phyloP scores from a whole-genome alignment of 306 rosid genomes.

The Leucaena leucocephala region DNA sequence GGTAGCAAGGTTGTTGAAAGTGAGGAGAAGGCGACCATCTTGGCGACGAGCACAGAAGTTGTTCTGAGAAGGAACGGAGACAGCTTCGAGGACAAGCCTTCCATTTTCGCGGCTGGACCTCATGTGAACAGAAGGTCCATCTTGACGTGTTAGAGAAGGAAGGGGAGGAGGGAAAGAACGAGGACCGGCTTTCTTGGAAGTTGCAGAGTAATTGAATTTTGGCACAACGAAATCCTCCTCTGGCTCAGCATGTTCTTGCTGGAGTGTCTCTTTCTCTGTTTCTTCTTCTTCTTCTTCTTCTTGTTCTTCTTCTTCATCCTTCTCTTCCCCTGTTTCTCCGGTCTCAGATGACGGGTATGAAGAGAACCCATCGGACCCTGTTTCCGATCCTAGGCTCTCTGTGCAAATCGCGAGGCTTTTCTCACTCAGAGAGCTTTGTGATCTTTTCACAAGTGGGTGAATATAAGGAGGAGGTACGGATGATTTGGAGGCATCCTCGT shows the following conservation, averaged over 20 bases:
- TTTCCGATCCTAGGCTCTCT: slow-evolving; percentile 89
- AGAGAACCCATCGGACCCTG: slow-evolving; percentile 44
- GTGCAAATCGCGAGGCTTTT: slow-evolving; percentile 83
- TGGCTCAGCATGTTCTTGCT: no score
- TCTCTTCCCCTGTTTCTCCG: no score
- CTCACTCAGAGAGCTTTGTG: slow-evolving; percentile 53
- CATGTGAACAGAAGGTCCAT: slow-evolving; percentile 60
- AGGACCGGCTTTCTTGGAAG: slow-evolving; percentile 36
- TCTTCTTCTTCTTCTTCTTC: no score
- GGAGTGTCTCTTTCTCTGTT: no score
- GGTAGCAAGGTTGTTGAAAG: slow-evolving; percentile 39
- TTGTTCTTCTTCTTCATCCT: no score
- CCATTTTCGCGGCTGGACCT: slow-evolving; percentile 69
- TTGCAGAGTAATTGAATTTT: no score
- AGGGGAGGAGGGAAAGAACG: slow-evolving; percentile 77
- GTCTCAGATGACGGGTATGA: no score
- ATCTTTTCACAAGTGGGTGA: slow-evolving; percentile 77
- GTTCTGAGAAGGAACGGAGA: slow-evolving; percentile 57
- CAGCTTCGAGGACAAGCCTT: slow-evolving; percentile 75
- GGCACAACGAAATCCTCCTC: no score
- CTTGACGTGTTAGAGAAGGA: slow-evolving; percentile 52
- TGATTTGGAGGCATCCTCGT: slow-evolving; percentile 43
- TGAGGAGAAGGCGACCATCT: slow-evolving; percentile 81
- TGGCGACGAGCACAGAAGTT: slow-evolving; percentile 68
- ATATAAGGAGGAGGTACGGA: slow-evolving; percentile 61